A percentile compares a stretch with the other conserved stretches of the same genome.
phyloP scores from a whole-genome alignment of 2,329 filamentous ascomycete species.

The Myrmaecium sp. region DNA sequence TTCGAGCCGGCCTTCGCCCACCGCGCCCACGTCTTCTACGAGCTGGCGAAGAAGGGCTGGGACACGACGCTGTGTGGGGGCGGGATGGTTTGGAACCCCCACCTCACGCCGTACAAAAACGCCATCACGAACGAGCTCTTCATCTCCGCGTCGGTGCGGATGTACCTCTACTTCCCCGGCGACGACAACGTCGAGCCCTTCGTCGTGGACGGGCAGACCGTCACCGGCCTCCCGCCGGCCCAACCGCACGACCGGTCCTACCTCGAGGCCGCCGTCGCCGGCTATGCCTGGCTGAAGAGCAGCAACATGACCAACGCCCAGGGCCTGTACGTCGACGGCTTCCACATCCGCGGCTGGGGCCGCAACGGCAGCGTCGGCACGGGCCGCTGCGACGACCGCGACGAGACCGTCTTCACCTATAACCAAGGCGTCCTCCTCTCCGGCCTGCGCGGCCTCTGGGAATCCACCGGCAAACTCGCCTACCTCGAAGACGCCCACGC shows the following conservation, averaged over 20 bases:
- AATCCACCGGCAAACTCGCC: slow-evolving; percentile 50
- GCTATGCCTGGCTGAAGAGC: slow-evolving; percentile 61
- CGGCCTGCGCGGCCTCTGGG: slow-evolving; percentile 64
- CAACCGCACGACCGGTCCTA: slow-evolving; percentile 44
- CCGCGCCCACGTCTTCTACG: slow-evolving; percentile 71
- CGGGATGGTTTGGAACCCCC: slow-evolving; percentile 83
- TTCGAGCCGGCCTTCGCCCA: slow-evolving; percentile 68
- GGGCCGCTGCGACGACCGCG: slow-evolving; percentile 58
- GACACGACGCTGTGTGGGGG: slow-evolving; percentile 65
- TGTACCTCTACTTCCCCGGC: slow-evolving; percentile 82
- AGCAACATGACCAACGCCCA: slow-evolving; percentile 66
- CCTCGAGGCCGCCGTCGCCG: slow-evolving; percentile 55
- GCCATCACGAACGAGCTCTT: slow-evolving; percentile 89
- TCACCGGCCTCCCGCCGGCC: slow-evolving; percentile 9
- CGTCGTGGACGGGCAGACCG: slow-evolving; percentile 11
- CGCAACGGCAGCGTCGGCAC: slow-evolving; percentile 43
- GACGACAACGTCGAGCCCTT: slow-evolving; percentile 61
- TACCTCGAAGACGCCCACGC: slow-evolving; percentile 67
- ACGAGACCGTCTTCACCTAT: slow-evolving; percentile 88
- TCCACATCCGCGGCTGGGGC: slow-evolving; percentile 55
- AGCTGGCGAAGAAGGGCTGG: slow-evolving; percentile 64
- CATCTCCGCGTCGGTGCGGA: slow-evolving; percentile 66
- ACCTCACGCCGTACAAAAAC: slow-evolving; percentile 75
- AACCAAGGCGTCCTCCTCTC: slow-evolving; percentile 86
- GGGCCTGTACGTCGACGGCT: slow-evolving; percentile 74